phyloP scores from a whole-genome alignment of 202 grass and related monocot species.

The Miscanthus sacchariflorus region DNA sequence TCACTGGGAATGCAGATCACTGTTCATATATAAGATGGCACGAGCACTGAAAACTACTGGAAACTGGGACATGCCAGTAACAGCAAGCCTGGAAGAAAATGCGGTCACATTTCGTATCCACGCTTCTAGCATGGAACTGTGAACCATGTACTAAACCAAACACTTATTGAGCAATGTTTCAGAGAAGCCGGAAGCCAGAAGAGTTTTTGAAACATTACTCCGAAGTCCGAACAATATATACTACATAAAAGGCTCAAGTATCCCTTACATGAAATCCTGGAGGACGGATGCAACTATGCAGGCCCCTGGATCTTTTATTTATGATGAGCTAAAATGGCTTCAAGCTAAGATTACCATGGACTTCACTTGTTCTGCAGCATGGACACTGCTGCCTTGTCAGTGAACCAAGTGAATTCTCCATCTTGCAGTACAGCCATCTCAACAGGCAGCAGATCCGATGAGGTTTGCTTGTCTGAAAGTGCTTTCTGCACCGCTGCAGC shows the following conservation, averaged over 20 bases:
- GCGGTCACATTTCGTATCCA: too few species aligned
- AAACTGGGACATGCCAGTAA: not conserved
- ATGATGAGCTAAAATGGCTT: not conserved
- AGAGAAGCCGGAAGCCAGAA: not conserved
- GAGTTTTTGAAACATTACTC: constrained; percentile 27
- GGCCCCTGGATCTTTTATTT: constrained; percentile 35
- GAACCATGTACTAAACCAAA: not conserved
- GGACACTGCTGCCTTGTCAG: constrained; percentile 84
- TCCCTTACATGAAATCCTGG: constrained; percentile 26
- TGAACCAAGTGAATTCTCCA: constrained; percentile 95
- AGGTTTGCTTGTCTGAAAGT: constrained; percentile 59
- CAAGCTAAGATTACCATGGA: constrained; percentile 13
- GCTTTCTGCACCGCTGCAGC: constrained; percentile 73
- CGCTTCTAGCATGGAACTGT: not conserved
- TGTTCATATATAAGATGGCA: not conserved
- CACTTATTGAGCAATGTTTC: constrained; percentile 19
- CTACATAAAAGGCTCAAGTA: constrained; percentile 21
- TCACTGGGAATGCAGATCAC: constrained; percentile 48
- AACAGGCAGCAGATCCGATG: constrained; percentile 71
- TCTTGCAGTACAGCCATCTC: constrained; percentile 90
- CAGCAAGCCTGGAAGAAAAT: not conserved
- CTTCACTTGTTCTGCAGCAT: constrained; percentile 68
- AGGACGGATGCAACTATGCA: constrained; percentile 28
- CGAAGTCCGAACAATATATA: constrained; percentile 29
- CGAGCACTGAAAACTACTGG: not conserved